These are phyloP conservation scores for Starmerella bombi DNA, from an alignment of 805 yeast genomes.

Conservation along the genomic window DNA sequence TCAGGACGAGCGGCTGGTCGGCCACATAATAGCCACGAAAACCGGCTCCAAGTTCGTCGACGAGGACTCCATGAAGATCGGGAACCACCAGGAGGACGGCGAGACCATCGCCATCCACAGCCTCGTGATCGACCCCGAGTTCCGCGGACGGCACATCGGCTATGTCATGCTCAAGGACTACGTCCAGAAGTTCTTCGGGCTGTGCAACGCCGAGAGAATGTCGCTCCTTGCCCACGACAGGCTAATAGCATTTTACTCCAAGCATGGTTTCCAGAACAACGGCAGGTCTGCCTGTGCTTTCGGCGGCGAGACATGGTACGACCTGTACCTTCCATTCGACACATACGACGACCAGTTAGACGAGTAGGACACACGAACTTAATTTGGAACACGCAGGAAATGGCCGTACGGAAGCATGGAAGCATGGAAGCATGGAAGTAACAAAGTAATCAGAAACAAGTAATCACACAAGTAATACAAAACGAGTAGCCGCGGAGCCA, in stretches of 20 bases:
- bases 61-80: conserved; percentile 16
- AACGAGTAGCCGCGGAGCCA: too few relatives aligned
- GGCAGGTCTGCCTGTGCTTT: conserved; percentile 51
- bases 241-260: conserved; percentile 63
- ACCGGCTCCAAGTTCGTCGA: conserved; percentile 12
- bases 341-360: conserved; percentile 17
- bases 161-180: conserved; percentile 75
- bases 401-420: too few relatives aligned
- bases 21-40: conserved; percentile 19
- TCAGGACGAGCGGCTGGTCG: conserved; percentile 44
- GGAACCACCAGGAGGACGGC: conserved; percentile 67
- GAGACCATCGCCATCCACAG: conserved; percentile 70
- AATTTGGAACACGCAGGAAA: too few relatives aligned
- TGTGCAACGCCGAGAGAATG: conserved; percentile 68
- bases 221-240: conserved; percentile 58
- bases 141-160: conserved; percentile 72
- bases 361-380: conserved; percentile 1
- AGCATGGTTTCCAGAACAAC: conserved; percentile 60
- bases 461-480: too few relatives aligned
- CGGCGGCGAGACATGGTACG: conserved; percentile 47
- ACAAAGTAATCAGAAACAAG: too few relatives aligned
- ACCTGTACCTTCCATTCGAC: conserved; percentile 21
- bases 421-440: too few relatives aligned
- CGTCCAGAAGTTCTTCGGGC: conserved; percentile 77
- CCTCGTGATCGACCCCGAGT: conserved; percentile 60